Conservation (phyloP, 441 rosid genomes). For the Corymbia calophylla region DNA sequence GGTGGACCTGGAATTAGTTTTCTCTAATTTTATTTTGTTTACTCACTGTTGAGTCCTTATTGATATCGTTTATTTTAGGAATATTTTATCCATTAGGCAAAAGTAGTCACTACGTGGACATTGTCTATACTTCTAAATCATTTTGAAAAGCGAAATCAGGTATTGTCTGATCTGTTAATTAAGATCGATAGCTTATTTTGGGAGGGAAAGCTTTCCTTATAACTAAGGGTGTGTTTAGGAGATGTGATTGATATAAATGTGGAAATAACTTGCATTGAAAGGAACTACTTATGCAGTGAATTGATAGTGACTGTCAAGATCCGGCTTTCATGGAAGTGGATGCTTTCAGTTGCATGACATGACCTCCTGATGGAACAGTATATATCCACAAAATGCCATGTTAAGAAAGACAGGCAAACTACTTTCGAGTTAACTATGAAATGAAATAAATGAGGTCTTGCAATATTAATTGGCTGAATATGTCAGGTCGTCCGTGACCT, state of each 20-base stretch:
- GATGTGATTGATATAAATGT: not conserved
- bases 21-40: not conserved
- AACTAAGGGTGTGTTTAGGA: not conserved
- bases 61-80: not conserved
- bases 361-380: not conserved
- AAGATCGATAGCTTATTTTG: not conserved
- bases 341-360: not conserved
- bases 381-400: not conserved
- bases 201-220: not conserved
- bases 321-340: not conserved
- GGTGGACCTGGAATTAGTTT: not conserved
- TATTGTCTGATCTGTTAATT: not conserved
- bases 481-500: not conserved
- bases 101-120: not conserved
- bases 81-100: not conserved
- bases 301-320: not conserved
- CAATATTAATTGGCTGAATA: not conserved
- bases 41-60: not conserved
- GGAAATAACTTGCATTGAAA: not conserved
- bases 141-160: not conserved
- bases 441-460: not conserved
- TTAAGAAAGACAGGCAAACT: not conserved
- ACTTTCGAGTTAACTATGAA: not conserved
- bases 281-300: not conserved
- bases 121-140: not conserved